Evolutionary conservation across 164 flowering plant species (phyloP), one percentile per base, ranked within the genome.

Genomic region (Litsea cubeba): DNA sequence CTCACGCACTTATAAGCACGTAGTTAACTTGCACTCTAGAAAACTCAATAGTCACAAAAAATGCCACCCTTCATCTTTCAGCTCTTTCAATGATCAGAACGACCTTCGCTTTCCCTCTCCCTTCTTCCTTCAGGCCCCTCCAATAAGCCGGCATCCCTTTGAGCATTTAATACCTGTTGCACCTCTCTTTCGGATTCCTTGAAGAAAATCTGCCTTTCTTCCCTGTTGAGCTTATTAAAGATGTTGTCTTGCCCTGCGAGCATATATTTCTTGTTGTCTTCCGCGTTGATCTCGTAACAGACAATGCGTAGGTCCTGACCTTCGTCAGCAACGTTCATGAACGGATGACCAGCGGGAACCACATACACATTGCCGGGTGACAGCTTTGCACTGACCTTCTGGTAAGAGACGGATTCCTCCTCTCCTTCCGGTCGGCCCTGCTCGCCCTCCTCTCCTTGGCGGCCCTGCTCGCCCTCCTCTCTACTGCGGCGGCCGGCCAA

Each of bases 321-420:
- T 0, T 68, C 40, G 1, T 91, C 83, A 3, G 94, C 90, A 0
- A 87, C 84, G 2, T 57, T 66, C 0, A 77, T 82, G 4, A 82
- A 63, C 0, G 98, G 95, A 65, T 94, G 98, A 1, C 92, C 94
- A 0, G 93, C 83, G 2, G 90, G 97, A 18, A 77, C 77, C 3
- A 80, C 69, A 7, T 70, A 68, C 51, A 65, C 82, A 17, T 79
- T 84, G 6, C 86, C 88, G 0, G 69, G 78, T 0, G 80, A 72
- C 3, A 86, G 46, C 2, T 28, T 30, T 8, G 81, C 75, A 4
- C 75, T 63, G 17, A 84, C 74, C 60, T 63, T 82, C 67, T 77
- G 30, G 71, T 78, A 84, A 2, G 66, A 66, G 0, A 72, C 74
- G 11, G 74, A 71, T 30, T 50, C 75, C 58, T 72, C 60, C 40